Evolutionary conservation across 1,284 basidiomycete genomes (phyloP), one percentile per base, ranked within the genome.

Genomic region (Stygiomarasmius scandens): DNA sequence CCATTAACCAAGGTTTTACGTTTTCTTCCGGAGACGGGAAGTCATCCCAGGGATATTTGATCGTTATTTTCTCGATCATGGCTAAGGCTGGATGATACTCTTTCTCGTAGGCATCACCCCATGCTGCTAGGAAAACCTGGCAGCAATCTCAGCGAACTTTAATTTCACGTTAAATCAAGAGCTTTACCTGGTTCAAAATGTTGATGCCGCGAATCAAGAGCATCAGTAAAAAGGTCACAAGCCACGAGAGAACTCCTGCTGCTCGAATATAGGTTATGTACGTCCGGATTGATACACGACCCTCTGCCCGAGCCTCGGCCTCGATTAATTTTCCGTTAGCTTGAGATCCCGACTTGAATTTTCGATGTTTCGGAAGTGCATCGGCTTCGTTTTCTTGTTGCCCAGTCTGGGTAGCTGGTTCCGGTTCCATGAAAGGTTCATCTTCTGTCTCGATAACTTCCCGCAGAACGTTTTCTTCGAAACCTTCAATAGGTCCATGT

Each of bases 1-100:
- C 76, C 76, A 86, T 66, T 61, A 89, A 68, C 87, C 86, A 89
- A 8, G 87, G 86, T 55, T 71, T 77, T 14, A 88, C 83, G 61
- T 89, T 68, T 23, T 74, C 71, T 54, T 81, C 78, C 0, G 87
- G 86, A 2, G 83, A 73, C 12, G 87, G 84, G 8, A 89, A 74
- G 46, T 64, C 60, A 32, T 77, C 72, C 78, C 80, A 79, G 49
- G 78, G 77, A 62, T 71, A 65, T 57, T 52, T 63, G 63, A 67
- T 63, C 63, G 16, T 24, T 19, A 53, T 36, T 6, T 10, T 45
- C 27, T 57, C 67, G 58, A 64, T 58, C 36, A 22, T 52, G 45
- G 23, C 14, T 46, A 69, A 29, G 66, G 74, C 59, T 25, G 64
- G 60, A 43, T 32, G 41, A 51, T 66, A 60, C n/a, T 66, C 58